Conservation (phyloP, 2,329 filamentous ascomycete species). For the Colletotrichum zoysiae region DNA sequence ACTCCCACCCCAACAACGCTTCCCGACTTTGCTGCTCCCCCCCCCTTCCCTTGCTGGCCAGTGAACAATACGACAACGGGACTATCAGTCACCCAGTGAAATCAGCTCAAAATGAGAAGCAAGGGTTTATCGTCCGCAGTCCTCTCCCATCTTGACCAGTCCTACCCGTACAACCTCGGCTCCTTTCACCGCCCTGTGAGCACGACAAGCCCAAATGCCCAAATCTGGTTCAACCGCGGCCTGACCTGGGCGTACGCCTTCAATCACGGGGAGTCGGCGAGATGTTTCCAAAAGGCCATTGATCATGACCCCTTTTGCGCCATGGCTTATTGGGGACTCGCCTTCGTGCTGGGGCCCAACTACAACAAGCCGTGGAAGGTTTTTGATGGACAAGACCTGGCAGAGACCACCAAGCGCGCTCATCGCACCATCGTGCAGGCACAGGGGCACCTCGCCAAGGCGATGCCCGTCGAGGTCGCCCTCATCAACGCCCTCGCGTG, state of each 20-base stretch:
- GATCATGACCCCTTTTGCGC: slow-evolving; percentile 65
- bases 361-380: slow-evolving; percentile 82
- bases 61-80: slow-evolving; percentile 3
- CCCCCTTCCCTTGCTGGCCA: neutral
- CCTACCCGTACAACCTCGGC: slow-evolving; percentile 73
- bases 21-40: slow-evolving; percentile 8
- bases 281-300: slow-evolving; percentile 73
- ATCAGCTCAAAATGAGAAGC: slow-evolving; percentile 34
- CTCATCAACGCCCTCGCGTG: slow-evolving; percentile 72
- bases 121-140: slow-evolving; percentile 28
- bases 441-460: slow-evolving; percentile 50
- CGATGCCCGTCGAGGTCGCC: slow-evolving; percentile 68
- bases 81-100: slow-evolving; percentile 13
- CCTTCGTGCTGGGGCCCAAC: slow-evolving; percentile 80
- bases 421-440: slow-evolving; percentile 61
- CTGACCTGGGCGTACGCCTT: slow-evolving; percentile 82
- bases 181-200: slow-evolving; percentile 66
- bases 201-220: slow-evolving; percentile 63
- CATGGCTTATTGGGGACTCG: slow-evolving; percentile 78
- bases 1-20: slow-evolving; percentile 21
- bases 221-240: slow-evolving; percentile 79
- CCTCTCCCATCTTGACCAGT: slow-evolving; percentile 37
- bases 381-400: slow-evolving; percentile 73
- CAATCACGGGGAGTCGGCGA: slow-evolving; percentile 78
- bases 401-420: slow-evolving; percentile 61